phyloP scores from a whole-genome alignment of 179 eudicot genomes.

The Beta macrorhiza region DNA sequence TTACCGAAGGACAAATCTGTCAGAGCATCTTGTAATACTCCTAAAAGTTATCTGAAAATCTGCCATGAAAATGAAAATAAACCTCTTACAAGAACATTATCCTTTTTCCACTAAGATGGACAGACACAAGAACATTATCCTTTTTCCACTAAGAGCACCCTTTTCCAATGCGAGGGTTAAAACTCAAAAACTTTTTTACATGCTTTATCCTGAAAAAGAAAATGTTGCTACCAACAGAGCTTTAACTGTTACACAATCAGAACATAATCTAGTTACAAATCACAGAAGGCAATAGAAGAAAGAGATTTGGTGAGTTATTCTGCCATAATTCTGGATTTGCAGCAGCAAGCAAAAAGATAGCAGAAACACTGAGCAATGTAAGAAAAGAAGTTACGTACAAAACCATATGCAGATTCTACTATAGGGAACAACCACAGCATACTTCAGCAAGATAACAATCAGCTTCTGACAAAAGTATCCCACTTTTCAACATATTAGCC shows the following conservation, averaged over 20 bases:
- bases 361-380: background rate
- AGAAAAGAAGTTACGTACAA: background rate
- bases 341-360: background rate
- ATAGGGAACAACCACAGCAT: background rate
- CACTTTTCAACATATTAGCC: background rate
- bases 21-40: background rate
- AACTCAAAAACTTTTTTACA: background rate
- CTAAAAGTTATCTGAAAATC: background rate
- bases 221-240: background rate
- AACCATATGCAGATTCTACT: background rate
- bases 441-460: background rate
- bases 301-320: background rate
- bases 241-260: background rate
- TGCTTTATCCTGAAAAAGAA: background rate
- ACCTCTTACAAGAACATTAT: background rate
- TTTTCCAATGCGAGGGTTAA: background rate
- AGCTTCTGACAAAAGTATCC: constrained; percentile 6
- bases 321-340: background rate
- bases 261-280: background rate
- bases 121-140: background rate
- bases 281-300: background rate
- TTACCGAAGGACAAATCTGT: background rate
- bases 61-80: background rate
- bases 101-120: background rate
- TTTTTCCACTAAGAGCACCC: background rate